Percentiles rank a stretch among this genome's conserved stretches.
phyloP scores from a whole-genome alignment of 345 rosid genomes.

The Anastatica hierochuntica region DNA sequence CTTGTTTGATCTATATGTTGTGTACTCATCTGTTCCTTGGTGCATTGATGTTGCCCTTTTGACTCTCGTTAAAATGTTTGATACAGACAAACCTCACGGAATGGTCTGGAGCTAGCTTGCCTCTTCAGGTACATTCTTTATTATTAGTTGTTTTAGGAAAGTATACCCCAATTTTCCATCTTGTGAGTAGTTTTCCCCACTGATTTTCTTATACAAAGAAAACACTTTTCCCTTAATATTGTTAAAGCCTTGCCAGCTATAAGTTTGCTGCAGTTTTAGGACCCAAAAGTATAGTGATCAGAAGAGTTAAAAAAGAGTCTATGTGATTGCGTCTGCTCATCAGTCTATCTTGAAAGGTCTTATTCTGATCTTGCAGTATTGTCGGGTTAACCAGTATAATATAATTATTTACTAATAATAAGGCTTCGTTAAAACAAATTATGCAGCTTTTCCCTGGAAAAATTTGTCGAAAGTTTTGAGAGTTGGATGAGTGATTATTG shows the following conservation, averaged over 20 bases:
- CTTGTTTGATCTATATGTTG: background rate
- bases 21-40: background rate
- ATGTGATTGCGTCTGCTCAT: background rate
- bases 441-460: too few relatives aligned
- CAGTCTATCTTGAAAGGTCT: background rate
- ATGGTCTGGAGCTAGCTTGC: constrained; percentile 95
- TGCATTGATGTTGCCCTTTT: constrained; percentile 2
- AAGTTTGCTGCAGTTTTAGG: too few relatives aligned
- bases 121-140: constrained; percentile 66
- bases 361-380: background rate
- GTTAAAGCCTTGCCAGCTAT: too few relatives aligned
- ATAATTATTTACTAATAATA: too few relatives aligned
- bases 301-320: background rate
- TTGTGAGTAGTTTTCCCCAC: background rate
- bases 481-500: too few relatives aligned
- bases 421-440: too few relatives aligned
- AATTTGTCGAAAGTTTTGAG: too few relatives aligned
- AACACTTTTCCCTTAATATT: too few relatives aligned
- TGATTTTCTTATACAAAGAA: too few relatives aligned
- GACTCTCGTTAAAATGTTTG: constrained; percentile 13
- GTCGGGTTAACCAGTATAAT: too few relatives aligned
- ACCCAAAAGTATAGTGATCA: too few relatives aligned
- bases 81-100: constrained; percentile 87
- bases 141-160: background rate
- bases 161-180: background rate